Percentiles rank a stretch among this genome's conserved stretches.
phyloP scores from a whole-genome alignment of 2,329 filamentous ascomycete species.

The Diaporthe sp. region DNA sequence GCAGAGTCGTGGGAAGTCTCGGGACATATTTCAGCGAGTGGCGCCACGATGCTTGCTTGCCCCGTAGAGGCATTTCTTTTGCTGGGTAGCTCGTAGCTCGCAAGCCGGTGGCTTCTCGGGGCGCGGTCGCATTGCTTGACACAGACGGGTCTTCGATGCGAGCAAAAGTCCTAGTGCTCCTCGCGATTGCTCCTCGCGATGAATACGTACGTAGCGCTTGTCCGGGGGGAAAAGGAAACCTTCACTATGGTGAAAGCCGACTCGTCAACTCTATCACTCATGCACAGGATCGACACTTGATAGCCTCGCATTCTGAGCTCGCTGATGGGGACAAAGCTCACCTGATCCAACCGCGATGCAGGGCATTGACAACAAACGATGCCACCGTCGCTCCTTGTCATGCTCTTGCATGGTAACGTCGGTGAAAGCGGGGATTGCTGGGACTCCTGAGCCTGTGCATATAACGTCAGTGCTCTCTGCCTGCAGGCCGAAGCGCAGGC shows the following conservation, averaged over 20 bases:
- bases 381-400: constrained; percentile 19
- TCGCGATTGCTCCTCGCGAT: neutral
- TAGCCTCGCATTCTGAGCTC: neutral
- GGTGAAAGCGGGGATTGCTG: constrained; percentile 11
- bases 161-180: neutral
- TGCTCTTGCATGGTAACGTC: constrained; percentile 16
- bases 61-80: neutral
- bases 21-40: neutral
- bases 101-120: neutral
- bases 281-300: neutral
- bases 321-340: constrained; percentile 3
- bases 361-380: constrained; percentile 5
- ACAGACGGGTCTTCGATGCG: neutral
- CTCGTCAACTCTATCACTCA: neutral
- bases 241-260: neutral
- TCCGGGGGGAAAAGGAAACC: neutral
- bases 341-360: constrained; percentile 16
- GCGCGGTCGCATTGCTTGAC: neutral
- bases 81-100: neutral
- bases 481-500: neutral
- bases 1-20: neutral
- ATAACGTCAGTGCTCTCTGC: constrained; percentile 15
- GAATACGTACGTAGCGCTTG: neutral
- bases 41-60: neutral
- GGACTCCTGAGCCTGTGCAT: neutral